Base-by-base conservation (phyloP, 306 rosid genomes). In the Inga leiocalycina region DNA sequence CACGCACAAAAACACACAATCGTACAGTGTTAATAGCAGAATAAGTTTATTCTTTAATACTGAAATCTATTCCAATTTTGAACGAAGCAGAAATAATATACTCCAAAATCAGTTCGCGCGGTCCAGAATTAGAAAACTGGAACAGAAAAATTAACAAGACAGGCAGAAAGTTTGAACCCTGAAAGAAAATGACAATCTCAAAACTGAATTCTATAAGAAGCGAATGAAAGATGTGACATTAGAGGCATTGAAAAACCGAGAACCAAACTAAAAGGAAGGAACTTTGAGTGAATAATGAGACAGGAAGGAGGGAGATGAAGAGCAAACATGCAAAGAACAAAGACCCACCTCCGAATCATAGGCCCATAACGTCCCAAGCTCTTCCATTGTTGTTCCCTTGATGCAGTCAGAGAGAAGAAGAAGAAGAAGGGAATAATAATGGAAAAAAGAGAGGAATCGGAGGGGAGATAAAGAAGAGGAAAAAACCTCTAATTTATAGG, bases 281-380 rank as follows among this genome's bases (percentile, higher is more conserved):
- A 16, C 35, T 71, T 44, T 71, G 10, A 45, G 48, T 44, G 54
- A 48, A 22, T 1, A 44, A 71, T 44, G 20, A 22, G 22, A 22
- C 46, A 68, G 17, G 45, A 67, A 35, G 8, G 51, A 16, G 14
- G 6, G 14, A 67, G 24, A 70, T n/a, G 30, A 10, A 41, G 32
- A 8, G 49, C 62, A 71, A 83, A 51, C 3, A 17, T 67, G 45
- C 0, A 44, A 22, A 22, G 30, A 17, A 52, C 13, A 70, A 61
- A 74, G 69, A 87, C 92, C 67, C 78, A 93, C 98, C 85, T 93
- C 91, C 0, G 77, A 14, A 24, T 81, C 91, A 75, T 35, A 93
- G 61, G 79, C 84, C 89, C 92, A 87, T 4, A 87, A 9, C 5
- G 88, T 83, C 68, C 87, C 82, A 71, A 91, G 44, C 8, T 90